phyloP scores from a whole-genome alignment of 2,329 filamentous ascomycete genomes.

The Colletotrichum shisoi region DNA sequence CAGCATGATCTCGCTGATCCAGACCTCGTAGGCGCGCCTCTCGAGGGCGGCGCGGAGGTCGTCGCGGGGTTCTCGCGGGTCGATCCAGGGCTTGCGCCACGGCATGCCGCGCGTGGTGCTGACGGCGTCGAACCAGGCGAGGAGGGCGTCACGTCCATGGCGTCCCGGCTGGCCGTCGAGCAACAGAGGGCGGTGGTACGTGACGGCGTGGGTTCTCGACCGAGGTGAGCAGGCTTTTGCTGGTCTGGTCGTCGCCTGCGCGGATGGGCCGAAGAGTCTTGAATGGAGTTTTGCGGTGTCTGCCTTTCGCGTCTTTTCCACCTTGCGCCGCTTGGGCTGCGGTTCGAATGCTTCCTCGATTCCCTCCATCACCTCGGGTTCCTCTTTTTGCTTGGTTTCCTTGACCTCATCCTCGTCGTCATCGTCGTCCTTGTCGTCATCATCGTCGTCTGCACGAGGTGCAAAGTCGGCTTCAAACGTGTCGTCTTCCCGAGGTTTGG shows the following conservation, averaged over 20 bases:
- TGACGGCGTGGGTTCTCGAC: conserved; percentile 47
- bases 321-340: conserved; percentile 26
- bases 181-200: conserved; percentile 61
- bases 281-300: conserved; percentile 16
- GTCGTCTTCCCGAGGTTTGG: conserved; percentile 25
- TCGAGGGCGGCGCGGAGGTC: conserved; percentile 56
- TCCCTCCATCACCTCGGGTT: too few relatives aligned
- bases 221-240: conserved; percentile 6
- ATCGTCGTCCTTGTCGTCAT: conserved; percentile 1
- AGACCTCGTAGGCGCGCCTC: conserved; percentile 69
- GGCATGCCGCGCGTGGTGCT: conserved; percentile 62
- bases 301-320: conserved; percentile 27
- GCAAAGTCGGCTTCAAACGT: conserved; percentile 33
- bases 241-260: background rate
- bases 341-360: conserved; percentile 8
- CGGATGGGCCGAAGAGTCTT: conserved; percentile 10
- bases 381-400: background rate
- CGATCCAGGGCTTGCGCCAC: conserved; percentile 66
- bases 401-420: conserved; percentile 15
- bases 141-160: conserved; percentile 49
- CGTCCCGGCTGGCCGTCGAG: conserved; percentile 50
- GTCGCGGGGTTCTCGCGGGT: conserved; percentile 47
- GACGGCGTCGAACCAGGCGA: conserved; percentile 62
- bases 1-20: conserved; percentile 73
- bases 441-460: conserved; percentile 15